Percentiles rank a stretch among this genome's conserved stretches.
Evolutionary conservation across 108 stramenopile genomes (phyloP).

Genomic region (Conticribra guillardii): DNA sequence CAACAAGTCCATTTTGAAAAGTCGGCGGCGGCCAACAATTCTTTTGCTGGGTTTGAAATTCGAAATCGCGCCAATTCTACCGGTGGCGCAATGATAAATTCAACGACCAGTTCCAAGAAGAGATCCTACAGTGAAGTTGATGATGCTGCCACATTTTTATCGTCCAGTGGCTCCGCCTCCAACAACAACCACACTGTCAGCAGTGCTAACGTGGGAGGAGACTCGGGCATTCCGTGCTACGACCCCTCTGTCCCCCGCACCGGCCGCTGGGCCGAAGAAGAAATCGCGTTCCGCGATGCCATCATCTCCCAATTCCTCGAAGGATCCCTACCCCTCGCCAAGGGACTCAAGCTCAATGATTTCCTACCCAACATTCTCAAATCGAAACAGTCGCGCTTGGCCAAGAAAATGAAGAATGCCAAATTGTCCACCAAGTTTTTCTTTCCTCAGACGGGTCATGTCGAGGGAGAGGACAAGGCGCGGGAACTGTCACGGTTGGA

Average conservation of each 20-base stretch:
- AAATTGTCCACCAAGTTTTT: conserved; percentile 76
- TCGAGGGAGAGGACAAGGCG: conserved; percentile 55
- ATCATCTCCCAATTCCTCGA: conserved; percentile 69
- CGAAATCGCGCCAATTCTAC: too few relatives aligned
- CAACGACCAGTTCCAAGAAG: too few relatives aligned
- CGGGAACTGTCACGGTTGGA: conserved; percentile 71
- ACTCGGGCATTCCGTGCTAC: conserved; percentile 23
- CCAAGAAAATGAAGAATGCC: conserved; percentile 94
- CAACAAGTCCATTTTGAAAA: too few relatives aligned
- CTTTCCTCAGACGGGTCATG: conserved; percentile 48
- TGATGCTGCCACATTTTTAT: too few relatives aligned
- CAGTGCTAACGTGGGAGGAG: background rate
- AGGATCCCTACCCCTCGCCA: conserved; percentile 69
- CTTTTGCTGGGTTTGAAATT: too few relatives aligned
- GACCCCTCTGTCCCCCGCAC: conserved; percentile 59
- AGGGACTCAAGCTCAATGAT: conserved; percentile 87
- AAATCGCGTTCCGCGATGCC: conserved; percentile 76
- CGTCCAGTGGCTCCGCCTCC: background rate
- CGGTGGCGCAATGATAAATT: too few relatives aligned
- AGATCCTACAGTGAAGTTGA: too few relatives aligned
- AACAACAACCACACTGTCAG: background rate
- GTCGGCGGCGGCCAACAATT: background rate
- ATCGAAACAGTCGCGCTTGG: conserved; percentile 88
- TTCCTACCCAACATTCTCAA: conserved; percentile 84
- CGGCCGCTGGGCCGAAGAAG: conserved; percentile 88